Base-by-base conservation (phyloP, 2,329 filamentous ascomycete genomes). In the Cercospora nicotianae region DNA sequence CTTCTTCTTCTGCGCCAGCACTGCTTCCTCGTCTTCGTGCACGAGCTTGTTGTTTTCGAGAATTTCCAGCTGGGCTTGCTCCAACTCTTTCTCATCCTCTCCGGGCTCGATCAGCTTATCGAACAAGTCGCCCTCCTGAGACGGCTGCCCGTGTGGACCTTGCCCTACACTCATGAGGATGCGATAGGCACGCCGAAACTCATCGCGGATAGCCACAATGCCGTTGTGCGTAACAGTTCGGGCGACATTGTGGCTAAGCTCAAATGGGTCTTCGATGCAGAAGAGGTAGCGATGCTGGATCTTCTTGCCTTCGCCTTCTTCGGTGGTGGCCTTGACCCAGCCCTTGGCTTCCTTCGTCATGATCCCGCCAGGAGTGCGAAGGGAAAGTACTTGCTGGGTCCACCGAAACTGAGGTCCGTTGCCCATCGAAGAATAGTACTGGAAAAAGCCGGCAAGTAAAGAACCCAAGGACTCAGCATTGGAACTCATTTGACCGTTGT, bases 191-290 rank as follows among this genome's bases (percentile, higher is more conserved):
- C 93, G 86, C 18, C 92, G 86, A 75, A 96, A 95, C 79, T 97
- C 93, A 73, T 95, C 90, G 48, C 92, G 85, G 68, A 96, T 95
- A 0, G 90, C 86, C 1, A 92, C 89, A 70, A 96, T 92, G 2
- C 93, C 92, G 68, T 89, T 87, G 75, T 94, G 91, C 6, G 90
- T 93, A 0, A 97, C 93, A 0, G 93, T 96, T 60, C 92, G 85
- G 3, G 91, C 94, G 36, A 97, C 91, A 73, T 97, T 97, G 79
- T 97, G 93, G 48, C 93, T 89, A 2, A 89, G 80, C 81, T 97
- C 93, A 75, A 97, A 97, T 0, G 94, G 94, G 77, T 97, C 94
- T 77, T 97, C 94, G 68, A 97, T 94, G 33, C 92, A 92, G 72
- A 97, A 91, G 4, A 97, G 85, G 77, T 93, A 96, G 12, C 93